phyloP scores from a whole-genome alignment of 1,139 yeast genomes.

The Hanseniaspora uvarum region DNA sequence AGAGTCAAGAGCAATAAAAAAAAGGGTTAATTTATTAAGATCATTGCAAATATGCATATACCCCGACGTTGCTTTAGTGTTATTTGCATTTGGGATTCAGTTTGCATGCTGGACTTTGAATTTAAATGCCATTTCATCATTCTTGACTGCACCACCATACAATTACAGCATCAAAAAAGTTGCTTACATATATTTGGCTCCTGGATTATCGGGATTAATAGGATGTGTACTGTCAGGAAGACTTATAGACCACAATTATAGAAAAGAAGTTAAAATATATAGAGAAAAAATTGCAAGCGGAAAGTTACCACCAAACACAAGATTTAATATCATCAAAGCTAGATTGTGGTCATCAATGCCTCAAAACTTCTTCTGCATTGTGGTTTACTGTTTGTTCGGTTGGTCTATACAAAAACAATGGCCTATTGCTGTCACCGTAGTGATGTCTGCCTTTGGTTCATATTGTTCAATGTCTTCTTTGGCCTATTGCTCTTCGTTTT shows the following conservation, averaged over 20 bases:
- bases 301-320: slow-evolving; percentile 23
- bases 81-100: slow-evolving; percentile 49
- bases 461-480: slow-evolving; percentile 43
- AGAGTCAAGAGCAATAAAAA: slow-evolving; percentile 22
- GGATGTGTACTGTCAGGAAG: slow-evolving; percentile 45
- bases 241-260: slow-evolving; percentile 40
- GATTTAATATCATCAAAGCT: slow-evolving; percentile 40
- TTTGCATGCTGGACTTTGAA: slow-evolving; percentile 63
- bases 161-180: slow-evolving; percentile 43
- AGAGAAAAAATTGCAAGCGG: slow-evolving; percentile 18
- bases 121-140: slow-evolving; percentile 52
- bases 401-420: slow-evolving; percentile 53
- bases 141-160: slow-evolving; percentile 38
- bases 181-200: slow-evolving; percentile 54
- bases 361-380: slow-evolving; percentile 33
- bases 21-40: slow-evolving; percentile 16
- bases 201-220: slow-evolving; percentile 45
- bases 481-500: slow-evolving; percentile 43
- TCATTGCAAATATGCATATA: slow-evolving; percentile 40
- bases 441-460: slow-evolving; percentile 47
- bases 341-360: slow-evolving; percentile 36
- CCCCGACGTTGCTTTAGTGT: slow-evolving; percentile 34
- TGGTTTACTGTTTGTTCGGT: slow-evolving; percentile 47
- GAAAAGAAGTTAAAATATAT: slow-evolving; percentile 23
- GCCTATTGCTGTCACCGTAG: slow-evolving; percentile 46